Percentiles rank a stretch among this genome's conserved stretches.
Evolutionary conservation across 805 yeast species (phyloP).

Genomic region (Brettanomyces anomalus): DNA sequence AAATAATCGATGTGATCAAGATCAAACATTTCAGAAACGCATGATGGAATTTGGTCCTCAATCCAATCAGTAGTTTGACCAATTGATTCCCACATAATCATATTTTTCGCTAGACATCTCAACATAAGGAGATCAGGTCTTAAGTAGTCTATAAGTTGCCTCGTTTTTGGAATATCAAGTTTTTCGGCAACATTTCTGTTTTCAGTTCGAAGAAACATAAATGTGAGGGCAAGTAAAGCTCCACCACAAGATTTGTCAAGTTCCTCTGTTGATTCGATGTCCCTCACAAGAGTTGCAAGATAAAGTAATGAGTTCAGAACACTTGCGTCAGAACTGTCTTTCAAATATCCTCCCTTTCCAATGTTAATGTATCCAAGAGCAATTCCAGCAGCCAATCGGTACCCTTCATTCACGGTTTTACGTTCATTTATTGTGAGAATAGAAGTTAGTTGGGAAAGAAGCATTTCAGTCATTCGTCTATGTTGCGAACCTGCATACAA

Average conservation of each 20-base stretch:
- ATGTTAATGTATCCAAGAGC: constrained; percentile 78
- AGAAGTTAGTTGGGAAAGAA: constrained; percentile 60
- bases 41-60: constrained; percentile 42
- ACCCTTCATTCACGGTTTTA: constrained; percentile 62
- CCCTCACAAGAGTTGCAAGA: constrained; percentile 51
- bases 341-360: constrained; percentile 60
- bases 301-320: constrained; percentile 52
- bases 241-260: constrained; percentile 63
- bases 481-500: constrained; percentile 72
- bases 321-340: constrained; percentile 43
- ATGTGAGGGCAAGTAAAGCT: constrained; percentile 63
- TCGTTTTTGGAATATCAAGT: constrained; percentile 50
- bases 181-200: constrained; percentile 52
- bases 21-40: constrained; percentile 26
- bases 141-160: constrained; percentile 53
- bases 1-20: constrained; percentile 24
- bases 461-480: constrained; percentile 74
- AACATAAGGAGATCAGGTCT: constrained; percentile 73
- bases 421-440: constrained; percentile 45
- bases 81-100: constrained; percentile 69
- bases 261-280: constrained; percentile 49
- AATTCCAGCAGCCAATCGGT: constrained; percentile 80
- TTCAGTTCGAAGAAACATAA: constrained; percentile 64
- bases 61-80: constrained; percentile 46
- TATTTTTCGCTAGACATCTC: constrained; percentile 50